These are phyloP conservation scores for Mycosphaerella sp. DNA, from an alignment of 2,329 filamentous ascomycete species.

Conservation along the genomic window DNA sequence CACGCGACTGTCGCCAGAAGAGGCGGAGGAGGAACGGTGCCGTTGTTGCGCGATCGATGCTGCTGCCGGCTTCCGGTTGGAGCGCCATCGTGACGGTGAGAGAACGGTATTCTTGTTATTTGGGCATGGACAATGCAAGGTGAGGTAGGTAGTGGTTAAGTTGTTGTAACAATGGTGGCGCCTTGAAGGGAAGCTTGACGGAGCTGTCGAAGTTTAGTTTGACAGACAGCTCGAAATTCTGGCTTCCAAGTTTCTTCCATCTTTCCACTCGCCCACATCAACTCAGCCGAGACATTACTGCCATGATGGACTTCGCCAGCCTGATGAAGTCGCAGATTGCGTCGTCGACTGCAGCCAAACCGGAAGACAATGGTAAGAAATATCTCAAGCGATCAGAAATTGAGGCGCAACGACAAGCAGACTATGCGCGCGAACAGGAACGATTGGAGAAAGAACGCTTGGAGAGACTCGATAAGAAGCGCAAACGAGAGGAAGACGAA, in stretches of 20 bases:
- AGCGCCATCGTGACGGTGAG: slow-evolving; percentile 28
- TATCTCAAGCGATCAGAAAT: slow-evolving; percentile 79
- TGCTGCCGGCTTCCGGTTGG: slow-evolving; percentile 33
- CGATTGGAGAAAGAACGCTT: slow-evolving; percentile 65
- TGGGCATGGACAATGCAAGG: background rate
- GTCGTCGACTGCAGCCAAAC: slow-evolving; percentile 55
- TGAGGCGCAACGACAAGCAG: slow-evolving; percentile 72
- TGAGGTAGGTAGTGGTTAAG: background rate
- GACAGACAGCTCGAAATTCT: background rate
- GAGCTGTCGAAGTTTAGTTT: background rate
- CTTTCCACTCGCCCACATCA: background rate
- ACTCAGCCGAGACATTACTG: background rate
- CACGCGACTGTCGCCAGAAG: slow-evolving; percentile 69
- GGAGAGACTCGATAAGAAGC: slow-evolving; percentile 67
- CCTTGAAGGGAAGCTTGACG: slow-evolving; percentile 1
- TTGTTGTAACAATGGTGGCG: background rate
- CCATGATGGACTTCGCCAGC: slow-evolving; percentile 85
- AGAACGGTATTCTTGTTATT: background rate
- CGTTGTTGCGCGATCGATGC: slow-evolving; percentile 62
- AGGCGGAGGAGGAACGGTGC: slow-evolving; percentile 80
- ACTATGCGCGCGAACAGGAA: slow-evolving; percentile 77
- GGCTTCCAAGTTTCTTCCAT: background rate
- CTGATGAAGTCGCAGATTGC: slow-evolving; percentile 91
- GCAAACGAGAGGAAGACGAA: slow-evolving; percentile 83
- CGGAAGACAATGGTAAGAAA: slow-evolving; percentile 53